These are phyloP conservation scores for Scedosporium dehoogii DNA, from an alignment of 2,329 filamentous ascomycete species.

Conservation along the genomic window DNA sequence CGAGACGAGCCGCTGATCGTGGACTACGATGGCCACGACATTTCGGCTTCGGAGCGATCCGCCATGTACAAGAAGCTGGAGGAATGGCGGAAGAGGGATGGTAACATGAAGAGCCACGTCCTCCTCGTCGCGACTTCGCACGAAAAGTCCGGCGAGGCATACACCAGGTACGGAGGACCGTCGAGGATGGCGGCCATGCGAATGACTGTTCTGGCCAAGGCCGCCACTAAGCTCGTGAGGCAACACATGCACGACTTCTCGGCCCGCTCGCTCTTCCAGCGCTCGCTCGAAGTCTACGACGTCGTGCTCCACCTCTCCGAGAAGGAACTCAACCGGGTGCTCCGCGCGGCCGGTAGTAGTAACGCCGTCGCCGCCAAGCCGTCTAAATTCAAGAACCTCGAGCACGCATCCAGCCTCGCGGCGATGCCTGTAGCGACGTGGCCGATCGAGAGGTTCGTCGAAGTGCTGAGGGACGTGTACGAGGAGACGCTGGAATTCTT, in stretches of 20 bases:
- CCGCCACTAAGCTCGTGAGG: conserved; percentile 55
- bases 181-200: conserved; percentile 75
- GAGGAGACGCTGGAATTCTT: conserved; percentile 70
- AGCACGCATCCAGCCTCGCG: conserved; percentile 39
- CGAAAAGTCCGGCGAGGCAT: conserved; percentile 69
- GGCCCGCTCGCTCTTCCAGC: conserved; percentile 56
- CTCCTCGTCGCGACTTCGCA: conserved; percentile 74
- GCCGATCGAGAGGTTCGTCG: conserved; percentile 52
- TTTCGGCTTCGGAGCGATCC: conserved; percentile 46
- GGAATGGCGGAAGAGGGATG: conserved; percentile 80
- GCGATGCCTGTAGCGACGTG: conserved; percentile 43
- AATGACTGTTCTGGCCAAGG: conserved; percentile 72
- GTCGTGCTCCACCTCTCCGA: conserved; percentile 65
- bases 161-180: conserved; percentile 56
- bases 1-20: conserved; percentile 70
- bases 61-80: conserved; percentile 63
- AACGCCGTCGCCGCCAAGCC: conserved; percentile 23
- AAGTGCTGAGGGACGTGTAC: conserved; percentile 59
- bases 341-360: conserved; percentile 24
- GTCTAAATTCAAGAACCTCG: conserved; percentile 74
- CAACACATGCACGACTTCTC: conserved; percentile 43
- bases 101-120: conserved; percentile 72
- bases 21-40: conserved; percentile 41
- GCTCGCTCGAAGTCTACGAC: conserved; percentile 69
- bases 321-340: conserved; percentile 35